phyloP scores from a whole-genome alignment of 2,329 filamentous ascomycete genomes.

The Pyrenophora teres region DNA sequence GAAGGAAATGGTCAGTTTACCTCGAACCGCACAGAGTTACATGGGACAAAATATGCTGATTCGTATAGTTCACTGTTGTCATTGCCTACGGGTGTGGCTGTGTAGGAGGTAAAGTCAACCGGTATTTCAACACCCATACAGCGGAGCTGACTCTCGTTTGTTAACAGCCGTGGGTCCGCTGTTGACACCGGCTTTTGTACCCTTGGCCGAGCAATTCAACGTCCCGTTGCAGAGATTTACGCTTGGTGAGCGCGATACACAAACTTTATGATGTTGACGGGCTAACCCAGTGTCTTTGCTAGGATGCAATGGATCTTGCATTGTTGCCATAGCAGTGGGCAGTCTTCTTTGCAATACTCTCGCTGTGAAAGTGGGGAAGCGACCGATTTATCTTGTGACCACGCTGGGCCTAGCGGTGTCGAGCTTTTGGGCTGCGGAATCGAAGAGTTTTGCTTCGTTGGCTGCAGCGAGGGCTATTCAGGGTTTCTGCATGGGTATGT shows the following conservation, averaged over 20 bases:
- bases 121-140: not conserved
- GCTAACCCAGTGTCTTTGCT: not conserved
- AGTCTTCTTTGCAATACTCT: slow-evolving; percentile 28
- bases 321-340: slow-evolving; percentile 25
- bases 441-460: slow-evolving; percentile 26
- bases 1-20: slow-evolving; percentile 24
- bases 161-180: slow-evolving; percentile 29
- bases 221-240: slow-evolving; percentile 28
- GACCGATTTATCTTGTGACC: slow-evolving; percentile 27
- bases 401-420: slow-evolving; percentile 27
- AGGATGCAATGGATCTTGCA: slow-evolving; percentile 29
- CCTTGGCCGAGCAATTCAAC: slow-evolving; percentile 22
- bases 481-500: slow-evolving; percentile 28
- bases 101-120: slow-evolving; percentile 23
- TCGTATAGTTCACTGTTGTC: slow-evolving; percentile 23
- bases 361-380: slow-evolving; percentile 30
- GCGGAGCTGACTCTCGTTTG: not conserved
- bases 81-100: slow-evolving; percentile 31
- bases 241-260: slow-evolving; percentile 3
- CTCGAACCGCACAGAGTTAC: accelerated
- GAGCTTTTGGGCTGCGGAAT: slow-evolving; percentile 32
- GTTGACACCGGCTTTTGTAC: slow-evolving; percentile 30
- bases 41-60: not conserved
- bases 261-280: not conserved
- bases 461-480: slow-evolving; percentile 26